phyloP scores from a whole-genome alignment of 805 yeast genomes.

The Wickerhamomyces bisporus region DNA sequence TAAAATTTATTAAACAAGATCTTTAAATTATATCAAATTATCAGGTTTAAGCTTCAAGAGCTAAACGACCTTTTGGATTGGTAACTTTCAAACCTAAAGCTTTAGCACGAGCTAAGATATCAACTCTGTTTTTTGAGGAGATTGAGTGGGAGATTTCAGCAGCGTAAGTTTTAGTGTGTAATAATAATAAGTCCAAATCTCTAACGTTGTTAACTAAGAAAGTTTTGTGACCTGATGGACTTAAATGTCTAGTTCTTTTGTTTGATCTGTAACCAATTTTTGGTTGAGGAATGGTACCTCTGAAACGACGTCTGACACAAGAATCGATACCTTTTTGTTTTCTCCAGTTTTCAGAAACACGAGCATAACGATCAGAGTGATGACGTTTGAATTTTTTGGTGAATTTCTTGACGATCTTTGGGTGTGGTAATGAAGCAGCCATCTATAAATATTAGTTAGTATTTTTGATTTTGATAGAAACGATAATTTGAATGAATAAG shows the following conservation, averaged over 20 bases:
- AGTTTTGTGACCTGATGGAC: constrained; percentile 98
- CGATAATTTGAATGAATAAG: too few relatives aligned
- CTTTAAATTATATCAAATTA: background rate
- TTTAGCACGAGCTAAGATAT: constrained; percentile 93
- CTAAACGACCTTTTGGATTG: constrained; percentile 98
- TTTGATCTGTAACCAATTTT: constrained; percentile 99
- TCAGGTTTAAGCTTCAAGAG: constrained; percentile 82
- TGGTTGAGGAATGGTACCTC: constrained; percentile 99
- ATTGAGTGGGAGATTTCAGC: constrained; percentile 99
- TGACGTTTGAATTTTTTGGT: constrained; percentile 99
- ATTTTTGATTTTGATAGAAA: constrained; percentile 2
- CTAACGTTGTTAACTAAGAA: constrained; percentile 87
- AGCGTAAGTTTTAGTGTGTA: constrained; percentile 98
- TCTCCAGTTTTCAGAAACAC: constrained; percentile 99
- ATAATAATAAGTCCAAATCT: constrained; percentile 90
- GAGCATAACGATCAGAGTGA: constrained; percentile 99
- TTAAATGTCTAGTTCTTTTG: constrained; percentile 95
- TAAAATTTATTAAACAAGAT: constrained; percentile 1
- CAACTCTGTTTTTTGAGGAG: constrained; percentile 97
- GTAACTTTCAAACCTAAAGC: constrained; percentile 98
- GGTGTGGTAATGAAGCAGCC: constrained; percentile 98
- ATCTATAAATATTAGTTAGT: constrained; percentile 40
- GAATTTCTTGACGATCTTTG: constrained; percentile 99
- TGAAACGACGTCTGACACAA: constrained; percentile 99
- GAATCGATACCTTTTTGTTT: constrained; percentile 99